Evolutionary conservation across 2,329 filamentous ascomycete genomes (phyloP), one percentile per base, ranked within the genome.

Genomic region (Scytalidium sp.): DNA sequence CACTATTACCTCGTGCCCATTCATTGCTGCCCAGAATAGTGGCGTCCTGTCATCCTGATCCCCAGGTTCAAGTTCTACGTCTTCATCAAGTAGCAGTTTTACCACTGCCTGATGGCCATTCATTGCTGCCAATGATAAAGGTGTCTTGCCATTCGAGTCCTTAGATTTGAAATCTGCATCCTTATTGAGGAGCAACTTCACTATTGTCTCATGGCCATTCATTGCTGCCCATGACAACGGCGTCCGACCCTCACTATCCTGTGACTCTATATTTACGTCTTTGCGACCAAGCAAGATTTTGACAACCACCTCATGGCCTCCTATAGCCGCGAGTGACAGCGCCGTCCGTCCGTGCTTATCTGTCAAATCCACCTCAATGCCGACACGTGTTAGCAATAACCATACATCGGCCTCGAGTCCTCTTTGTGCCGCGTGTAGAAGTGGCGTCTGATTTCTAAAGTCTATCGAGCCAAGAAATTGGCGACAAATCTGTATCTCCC

Each of bases 101-200:
- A 48, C 39, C 4, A 48, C 8, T 25, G 40, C 46, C 32, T 45
- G 36, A 25, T 20, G 39, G 15, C 21, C 45, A 19, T 7, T 2
- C 15, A 11, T 8, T 15, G 36, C 45, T 9, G 19, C 47, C 42
- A 7, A 44, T 6, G 11, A 47, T 29, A 48, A 39, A 8, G 46
- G 46, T 13, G 46, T 48, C 3, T 11, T 3, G 8, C 22, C 36
- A n/a, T 27, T 1, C 2, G 7, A 13, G 15, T 48, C 19, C 23
- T 29, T 25, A 3, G 40, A 42, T 6, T 48, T 13, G 8, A 29
- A 13, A 13, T 29, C 25, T 8, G 17, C 23, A 19, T 17, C 43
- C 10, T 19, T 45, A 17, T 45, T 19, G 43, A 45, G 43, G 7
- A 45, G 43, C 43, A 22, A 19, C 43, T 45, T 45, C 8, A 45